phyloP scores from a whole-genome alignment of 768 basidiomycete genomes.

The Termitomyces sp. region DNA sequence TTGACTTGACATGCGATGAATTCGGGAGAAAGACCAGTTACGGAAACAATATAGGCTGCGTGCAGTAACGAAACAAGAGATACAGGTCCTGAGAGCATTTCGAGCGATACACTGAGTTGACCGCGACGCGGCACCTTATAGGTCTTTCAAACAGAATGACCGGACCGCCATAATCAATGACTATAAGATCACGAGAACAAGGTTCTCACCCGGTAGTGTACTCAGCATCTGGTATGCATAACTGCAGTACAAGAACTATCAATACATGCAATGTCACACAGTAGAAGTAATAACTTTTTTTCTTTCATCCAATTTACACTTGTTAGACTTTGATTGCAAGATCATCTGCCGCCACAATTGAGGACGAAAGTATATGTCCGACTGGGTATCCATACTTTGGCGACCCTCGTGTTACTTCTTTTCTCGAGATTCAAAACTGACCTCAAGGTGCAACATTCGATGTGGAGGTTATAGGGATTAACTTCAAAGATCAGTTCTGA shows the following conservation, averaged over 20 bases:
- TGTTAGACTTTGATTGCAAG: background rate
- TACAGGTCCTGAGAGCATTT: background rate
- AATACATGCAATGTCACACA: background rate
- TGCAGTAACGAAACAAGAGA: background rate
- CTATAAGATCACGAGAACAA: conserved; percentile 3
- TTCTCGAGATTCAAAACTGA: too few relatives aligned
- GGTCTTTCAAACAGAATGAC: background rate
- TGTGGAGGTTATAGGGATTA: background rate
- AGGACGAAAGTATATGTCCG: too few relatives aligned
- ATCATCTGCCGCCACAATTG: too few relatives aligned
- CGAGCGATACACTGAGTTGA: background rate
- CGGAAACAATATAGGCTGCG: background rate
- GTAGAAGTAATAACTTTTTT: background rate
- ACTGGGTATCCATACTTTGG: too few relatives aligned
- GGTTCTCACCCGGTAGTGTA: background rate
- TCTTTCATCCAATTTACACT: too few relatives aligned
- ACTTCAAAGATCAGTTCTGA: background rate
- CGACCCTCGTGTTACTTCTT: too few relatives aligned
- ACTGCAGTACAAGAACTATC: background rate
- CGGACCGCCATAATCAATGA: background rate
- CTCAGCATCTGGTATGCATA: background rate
- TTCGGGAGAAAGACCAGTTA: conserved; percentile 36
- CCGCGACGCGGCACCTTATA: background rate
- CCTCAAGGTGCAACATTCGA: background rate
- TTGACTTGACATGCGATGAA: conserved; percentile 47